Evolutionary conservation across 2,329 filamentous ascomycete genomes (phyloP).

Genomic region (Ophiostoma tasmaniense): DNA sequence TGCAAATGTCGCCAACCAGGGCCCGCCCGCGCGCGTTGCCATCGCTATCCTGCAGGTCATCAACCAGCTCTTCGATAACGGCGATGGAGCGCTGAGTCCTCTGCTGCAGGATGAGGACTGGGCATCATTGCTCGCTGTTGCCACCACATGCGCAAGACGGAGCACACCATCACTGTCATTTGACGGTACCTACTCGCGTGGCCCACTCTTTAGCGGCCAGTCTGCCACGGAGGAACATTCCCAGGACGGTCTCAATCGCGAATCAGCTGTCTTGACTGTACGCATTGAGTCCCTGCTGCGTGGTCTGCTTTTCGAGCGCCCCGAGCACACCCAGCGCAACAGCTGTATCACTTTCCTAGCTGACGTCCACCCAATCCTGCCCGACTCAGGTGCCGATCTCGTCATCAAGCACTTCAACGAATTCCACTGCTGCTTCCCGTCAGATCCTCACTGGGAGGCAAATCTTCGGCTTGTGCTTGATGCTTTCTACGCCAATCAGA

Average conservation of each 20-base stretch:
- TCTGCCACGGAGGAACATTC: slow-evolving; percentile 24
- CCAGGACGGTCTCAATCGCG: slow-evolving; percentile 34
- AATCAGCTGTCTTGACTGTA: slow-evolving; percentile 38
- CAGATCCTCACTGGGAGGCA: slow-evolving; percentile 58
- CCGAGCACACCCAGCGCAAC: slow-evolving; percentile 54
- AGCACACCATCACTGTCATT: slow-evolving; percentile 13
- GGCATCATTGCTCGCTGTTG: slow-evolving; percentile 52
- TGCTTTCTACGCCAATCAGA: slow-evolving; percentile 54
- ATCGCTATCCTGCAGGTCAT: slow-evolving; percentile 43
- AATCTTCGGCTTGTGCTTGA: slow-evolving; percentile 54
- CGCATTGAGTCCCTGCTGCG: slow-evolving; percentile 43
- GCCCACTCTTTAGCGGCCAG: slow-evolving; percentile 4
- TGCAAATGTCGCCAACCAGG: slow-evolving; percentile 39
- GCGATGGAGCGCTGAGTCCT: slow-evolving; percentile 43
- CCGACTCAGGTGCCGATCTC: slow-evolving; percentile 54
- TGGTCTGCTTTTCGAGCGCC: slow-evolving; percentile 30
- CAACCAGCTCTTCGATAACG: slow-evolving; percentile 47
- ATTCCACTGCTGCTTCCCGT: slow-evolving; percentile 63
- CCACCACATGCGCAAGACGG: slow-evolving; percentile 43
- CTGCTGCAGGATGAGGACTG: slow-evolving; percentile 59
- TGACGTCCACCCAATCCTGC: slow-evolving; percentile 51
- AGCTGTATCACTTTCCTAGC: slow-evolving; percentile 60
- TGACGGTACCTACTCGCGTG: neutral
- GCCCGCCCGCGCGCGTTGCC: slow-evolving; percentile 38
- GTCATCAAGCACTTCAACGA: slow-evolving; percentile 61